A percentile compares a stretch with the other conserved stretches of the same genome.
phyloP scores from a whole-genome alignment of 1,284 basidiomycete genomes.

The Albatrellus sp. region DNA sequence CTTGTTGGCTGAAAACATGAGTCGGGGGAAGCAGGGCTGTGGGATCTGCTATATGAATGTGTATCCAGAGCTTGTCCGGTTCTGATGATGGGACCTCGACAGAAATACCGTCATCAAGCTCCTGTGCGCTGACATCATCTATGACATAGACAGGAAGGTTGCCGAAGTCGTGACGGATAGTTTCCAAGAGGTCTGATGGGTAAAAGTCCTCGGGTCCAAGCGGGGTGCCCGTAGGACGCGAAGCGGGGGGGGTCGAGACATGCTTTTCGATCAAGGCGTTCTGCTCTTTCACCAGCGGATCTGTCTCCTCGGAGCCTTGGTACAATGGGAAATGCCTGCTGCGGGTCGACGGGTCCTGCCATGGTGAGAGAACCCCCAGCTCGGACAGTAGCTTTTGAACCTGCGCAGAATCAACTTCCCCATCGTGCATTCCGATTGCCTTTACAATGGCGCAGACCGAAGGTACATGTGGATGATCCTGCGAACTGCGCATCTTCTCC shows the following conservation, averaged over 20 bases:
- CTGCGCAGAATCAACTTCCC: constrained; percentile 24
- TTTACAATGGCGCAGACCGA: constrained; percentile 54
- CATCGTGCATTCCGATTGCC: constrained; percentile 26
- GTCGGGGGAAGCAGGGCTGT: constrained; percentile 67
- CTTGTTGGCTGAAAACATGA: constrained; percentile 46
- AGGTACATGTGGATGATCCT: constrained; percentile 48
- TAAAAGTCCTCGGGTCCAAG: constrained; percentile 50
- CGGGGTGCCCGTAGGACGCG: constrained; percentile 9
- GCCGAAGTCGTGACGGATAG: constrained; percentile 79
- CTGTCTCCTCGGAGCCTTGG: constrained; percentile 11
- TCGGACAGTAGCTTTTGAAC: constrained; percentile 42
- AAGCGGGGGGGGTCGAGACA: background rate
- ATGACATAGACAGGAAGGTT: constrained; percentile 79
- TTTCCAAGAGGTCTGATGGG: constrained; percentile 42
- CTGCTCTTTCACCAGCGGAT: constrained; percentile 17
- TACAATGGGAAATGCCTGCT: constrained; percentile 7
- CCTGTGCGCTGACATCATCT: constrained; percentile 72
- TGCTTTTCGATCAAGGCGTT: constrained; percentile 9
- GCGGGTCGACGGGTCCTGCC: constrained; percentile 42
- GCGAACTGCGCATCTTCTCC: constrained; percentile 44
- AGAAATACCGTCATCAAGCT: constrained; percentile 93
- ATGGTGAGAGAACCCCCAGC: constrained; percentile 61
- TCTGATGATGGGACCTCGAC: constrained; percentile 52
- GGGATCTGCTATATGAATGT: constrained; percentile 91
- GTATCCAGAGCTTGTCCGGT: constrained; percentile 66